Base-by-base conservation (phyloP, 139 green algal genomes). In the Auxenochlorella protothecoides region DNA sequence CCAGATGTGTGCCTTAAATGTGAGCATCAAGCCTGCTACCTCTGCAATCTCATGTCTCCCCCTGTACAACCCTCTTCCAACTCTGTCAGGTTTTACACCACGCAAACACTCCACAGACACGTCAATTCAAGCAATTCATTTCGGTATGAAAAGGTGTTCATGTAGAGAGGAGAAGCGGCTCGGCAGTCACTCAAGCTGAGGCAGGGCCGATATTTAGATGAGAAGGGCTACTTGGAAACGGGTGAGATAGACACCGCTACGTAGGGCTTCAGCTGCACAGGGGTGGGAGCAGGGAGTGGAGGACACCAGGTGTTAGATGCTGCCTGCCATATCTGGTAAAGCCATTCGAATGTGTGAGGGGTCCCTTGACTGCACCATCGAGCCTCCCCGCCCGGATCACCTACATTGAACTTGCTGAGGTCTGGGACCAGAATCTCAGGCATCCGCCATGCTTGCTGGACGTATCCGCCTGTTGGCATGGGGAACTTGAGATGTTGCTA, bases 191-290 rank as follows among this genome's bases (percentile, higher is more conserved):
- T 44, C 27, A 44, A 44, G 27, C 27, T 44, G 27, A 44, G 27
- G 27, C 27, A 44, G 27, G 27, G 27, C 27, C 27, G 27, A 44
- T 67, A 14, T 67, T 67, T 67, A 14, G 63, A 14, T 67, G 12
- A 16, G 15, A 67, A 14, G 70, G 27, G 27, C 27, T 44, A 44
- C 27, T 44, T 44, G 27, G 27, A 44, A 1, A 44, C 27, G 27
- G 27, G 27, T 44, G 27, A 44, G 27, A 44, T 44, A 44, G 27
- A 44, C 27, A 44, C 27, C 27, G 27, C 70, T 6, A 75, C 59
- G 65, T 68, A 75, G 13, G 71, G 71, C 71, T 75, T 75, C 13
- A 75, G 59, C 70, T 74, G 70, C 53, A 67, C 6, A 6, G 4
- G 44, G 9, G 53, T 7, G 54, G 15, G 15, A 52, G 63, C 6